Evolutionary conservation across 1,139 yeast genomes (phyloP).

Genomic region (Nadsonia starkeyi-henricii): DNA sequence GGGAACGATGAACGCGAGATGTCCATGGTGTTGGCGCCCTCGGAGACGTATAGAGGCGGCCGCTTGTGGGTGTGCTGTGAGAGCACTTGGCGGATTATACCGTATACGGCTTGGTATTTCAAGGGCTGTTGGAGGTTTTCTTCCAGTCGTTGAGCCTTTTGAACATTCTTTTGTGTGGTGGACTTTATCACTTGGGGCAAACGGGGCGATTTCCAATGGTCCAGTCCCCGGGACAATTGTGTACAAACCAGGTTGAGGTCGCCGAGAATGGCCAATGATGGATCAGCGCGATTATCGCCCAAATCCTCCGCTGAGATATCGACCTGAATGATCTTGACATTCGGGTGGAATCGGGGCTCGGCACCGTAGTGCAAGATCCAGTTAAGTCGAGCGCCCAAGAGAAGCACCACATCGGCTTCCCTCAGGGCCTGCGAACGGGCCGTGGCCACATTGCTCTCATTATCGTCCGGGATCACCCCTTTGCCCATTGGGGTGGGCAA

Average conservation of each 20-base stretch:
- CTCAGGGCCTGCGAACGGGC: conserved; percentile 44
- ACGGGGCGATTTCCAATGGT: conserved; percentile 21
- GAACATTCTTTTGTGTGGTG: conserved; percentile 27
- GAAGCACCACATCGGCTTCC: conserved; percentile 39
- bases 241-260: conserved; percentile 32
- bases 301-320: conserved; percentile 39
- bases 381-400: conserved; percentile 49
- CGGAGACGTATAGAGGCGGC: conserved; percentile 35
- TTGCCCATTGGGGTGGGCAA: conserved; percentile 65
- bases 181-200: conserved; percentile 20
- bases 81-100: conserved; percentile 30
- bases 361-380: conserved; percentile 58
- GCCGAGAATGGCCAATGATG: conserved; percentile 34
- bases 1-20: conserved; percentile 47
- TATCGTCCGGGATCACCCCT: conserved; percentile 44
- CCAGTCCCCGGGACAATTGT: conserved; percentile 21
- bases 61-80: conserved; percentile 15
- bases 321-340: conserved; percentile 40
- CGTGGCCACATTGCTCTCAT: conserved; percentile 36
- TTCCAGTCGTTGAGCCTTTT: conserved; percentile 22
- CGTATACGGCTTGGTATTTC: conserved; percentile 41
- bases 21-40: conserved; percentile 65
- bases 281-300: conserved; percentile 29
- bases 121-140: conserved; percentile 21
- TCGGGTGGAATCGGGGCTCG: conserved; percentile 33